Percentiles rank a stretch among this genome's conserved stretches.
These are phyloP conservation scores for Paramarasmius palmivorus DNA, from an alignment of 1,284 basidiomycete species.

Conservation along the genomic window DNA sequence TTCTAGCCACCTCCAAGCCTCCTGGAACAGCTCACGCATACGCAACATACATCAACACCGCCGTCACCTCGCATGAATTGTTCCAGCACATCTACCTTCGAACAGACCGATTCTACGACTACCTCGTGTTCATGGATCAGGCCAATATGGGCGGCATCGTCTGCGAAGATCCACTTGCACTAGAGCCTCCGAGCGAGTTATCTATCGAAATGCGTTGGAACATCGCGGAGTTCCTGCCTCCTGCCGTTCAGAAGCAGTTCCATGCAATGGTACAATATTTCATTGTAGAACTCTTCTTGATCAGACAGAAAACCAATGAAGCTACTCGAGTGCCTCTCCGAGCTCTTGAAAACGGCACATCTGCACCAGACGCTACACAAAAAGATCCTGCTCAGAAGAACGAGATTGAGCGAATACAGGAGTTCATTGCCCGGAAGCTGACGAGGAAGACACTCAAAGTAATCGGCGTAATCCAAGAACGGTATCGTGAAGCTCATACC, in stretches of 20 bases:
- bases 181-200: conserved; percentile 67
- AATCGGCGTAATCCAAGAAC: conserved; percentile 69
- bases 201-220: conserved; percentile 94
- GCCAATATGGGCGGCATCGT: conserved; percentile 93
- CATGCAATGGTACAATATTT: conserved; percentile 77
- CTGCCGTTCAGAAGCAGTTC: conserved; percentile 82
- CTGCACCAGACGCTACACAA: conserved; percentile 57
- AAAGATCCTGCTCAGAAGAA: conserved; percentile 69
- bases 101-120: conserved; percentile 93
- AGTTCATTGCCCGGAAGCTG: conserved; percentile 80
- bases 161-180: conserved; percentile 73
- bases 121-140: conserved; percentile 93
- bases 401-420: conserved; percentile 68
- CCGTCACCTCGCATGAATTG: conserved; percentile 92
- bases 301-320: conserved; percentile 67
- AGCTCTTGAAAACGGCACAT: conserved; percentile 64
- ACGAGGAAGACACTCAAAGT: conserved; percentile 81
- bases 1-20: conserved; percentile 94
- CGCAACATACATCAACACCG: conserved; percentile 91
- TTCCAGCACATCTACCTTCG: conserved; percentile 93
- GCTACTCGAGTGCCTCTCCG: conserved; percentile 73
- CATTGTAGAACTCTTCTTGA: conserved; percentile 83
- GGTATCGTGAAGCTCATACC: conserved; percentile 61
- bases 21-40: conserved; percentile 95
- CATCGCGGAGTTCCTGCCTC: conserved; percentile 88